Evolutionary conservation across 1,284 basidiomycete genomes (phyloP).

Genomic region (Chiua sp.): DNA sequence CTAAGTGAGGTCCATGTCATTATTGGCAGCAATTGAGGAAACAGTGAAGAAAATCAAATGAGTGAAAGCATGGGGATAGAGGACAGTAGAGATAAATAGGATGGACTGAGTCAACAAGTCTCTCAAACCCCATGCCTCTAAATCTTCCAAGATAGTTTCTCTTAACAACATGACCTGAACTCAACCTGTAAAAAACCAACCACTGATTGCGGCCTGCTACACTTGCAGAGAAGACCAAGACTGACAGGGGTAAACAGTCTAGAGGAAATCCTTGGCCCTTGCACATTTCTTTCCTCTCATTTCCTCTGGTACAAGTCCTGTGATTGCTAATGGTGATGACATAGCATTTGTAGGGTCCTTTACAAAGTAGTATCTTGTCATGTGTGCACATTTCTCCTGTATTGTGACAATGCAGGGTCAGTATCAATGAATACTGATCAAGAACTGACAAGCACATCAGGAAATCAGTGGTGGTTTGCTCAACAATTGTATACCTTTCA

Average conservation of each 20-base stretch:
- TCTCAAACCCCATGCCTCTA: too few species aligned
- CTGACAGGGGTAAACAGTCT: constrained; percentile 30
- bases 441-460: too few species aligned
- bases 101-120: constrained; percentile 37
- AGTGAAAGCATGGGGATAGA: constrained; percentile 23
- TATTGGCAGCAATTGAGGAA: constrained; percentile 14
- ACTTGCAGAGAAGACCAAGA: constrained; percentile 35
- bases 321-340: constrained; percentile 19
- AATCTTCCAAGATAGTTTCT: constrained; percentile 9
- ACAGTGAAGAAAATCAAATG: constrained; percentile 26
- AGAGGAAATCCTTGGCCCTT: constrained; percentile 80
- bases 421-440: background rate
- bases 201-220: constrained; percentile 36
- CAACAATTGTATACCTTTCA: too few species aligned
- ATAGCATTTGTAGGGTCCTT: constrained; percentile 41
- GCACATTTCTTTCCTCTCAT: constrained; percentile 78
- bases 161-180: constrained; percentile 25
- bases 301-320: constrained; percentile 51
- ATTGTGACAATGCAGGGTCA: constrained; percentile 9
- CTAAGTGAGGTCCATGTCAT: constrained; percentile 8
- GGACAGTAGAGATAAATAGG: constrained; percentile 36
- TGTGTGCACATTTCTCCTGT: constrained; percentile 79
- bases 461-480: too few species aligned
- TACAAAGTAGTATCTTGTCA: constrained; percentile 73
- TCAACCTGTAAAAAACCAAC: constrained; percentile 36